These are phyloP conservation scores for Trichoderma erinaceum DNA, from an alignment of 495 filamentous ascomycete species.

Conservation along the genomic window DNA sequence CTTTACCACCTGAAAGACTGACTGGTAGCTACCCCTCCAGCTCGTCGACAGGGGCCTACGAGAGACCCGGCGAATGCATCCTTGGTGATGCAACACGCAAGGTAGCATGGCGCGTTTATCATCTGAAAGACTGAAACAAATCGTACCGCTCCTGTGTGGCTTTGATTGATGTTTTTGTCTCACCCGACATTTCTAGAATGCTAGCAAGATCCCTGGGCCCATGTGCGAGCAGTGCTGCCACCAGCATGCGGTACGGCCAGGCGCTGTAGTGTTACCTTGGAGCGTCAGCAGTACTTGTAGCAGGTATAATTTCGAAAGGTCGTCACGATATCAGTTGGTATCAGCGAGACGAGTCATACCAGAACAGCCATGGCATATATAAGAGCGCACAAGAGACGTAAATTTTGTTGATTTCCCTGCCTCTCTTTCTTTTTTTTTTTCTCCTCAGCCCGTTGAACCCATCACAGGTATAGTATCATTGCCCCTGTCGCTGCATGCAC, in stretches of 20 bases:
- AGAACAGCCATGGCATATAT: too few relatives aligned
- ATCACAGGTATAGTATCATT: background rate
- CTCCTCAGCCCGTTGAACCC: background rate
- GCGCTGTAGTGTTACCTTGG: too few relatives aligned
- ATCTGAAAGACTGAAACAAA: slow-evolving; percentile 5
- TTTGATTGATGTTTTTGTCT: background rate
- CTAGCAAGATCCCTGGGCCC: background rate
- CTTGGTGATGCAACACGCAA: too few relatives aligned
- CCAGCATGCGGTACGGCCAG: background rate
- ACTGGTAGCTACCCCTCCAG: background rate
- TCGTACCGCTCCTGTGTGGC: background rate
- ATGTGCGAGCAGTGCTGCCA: background rate
- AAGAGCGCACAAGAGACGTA: too few relatives aligned
- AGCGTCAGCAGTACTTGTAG: too few relatives aligned
- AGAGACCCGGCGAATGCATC: background rate
- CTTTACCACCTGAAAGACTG: too few relatives aligned
- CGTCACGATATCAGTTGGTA: too few relatives aligned
- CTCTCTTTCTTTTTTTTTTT: background rate
- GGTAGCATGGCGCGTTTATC: background rate
- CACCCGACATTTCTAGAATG: slow-evolving; percentile 6
- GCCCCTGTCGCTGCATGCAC: slow-evolving; percentile 1
- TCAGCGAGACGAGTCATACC: too few relatives aligned
- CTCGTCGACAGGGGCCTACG: background rate
- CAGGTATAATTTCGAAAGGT: too few relatives aligned
- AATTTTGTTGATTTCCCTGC: too few relatives aligned